phyloP scores from a whole-genome alignment of 148 eudicot genomes.

The Cornus florida region DNA sequence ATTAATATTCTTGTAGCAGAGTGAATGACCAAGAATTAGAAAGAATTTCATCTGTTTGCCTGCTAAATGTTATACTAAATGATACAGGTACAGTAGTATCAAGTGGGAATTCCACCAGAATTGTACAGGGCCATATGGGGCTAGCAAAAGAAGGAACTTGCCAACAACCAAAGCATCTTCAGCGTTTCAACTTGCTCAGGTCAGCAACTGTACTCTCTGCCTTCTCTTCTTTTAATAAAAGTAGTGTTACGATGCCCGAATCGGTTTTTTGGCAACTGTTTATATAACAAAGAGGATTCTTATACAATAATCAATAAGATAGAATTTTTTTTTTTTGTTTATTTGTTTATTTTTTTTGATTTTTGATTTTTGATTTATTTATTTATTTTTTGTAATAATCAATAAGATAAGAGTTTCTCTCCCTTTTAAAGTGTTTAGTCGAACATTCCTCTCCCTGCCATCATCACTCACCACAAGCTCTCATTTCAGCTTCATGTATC shows the following conservation, averaged over 20 bases:
- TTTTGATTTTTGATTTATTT: too few species aligned
- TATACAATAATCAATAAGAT: too few species aligned
- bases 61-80: neutral
- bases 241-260: too few species aligned
- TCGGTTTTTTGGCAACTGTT: too few species aligned
- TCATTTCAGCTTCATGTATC: neutral
- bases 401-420: too few species aligned
- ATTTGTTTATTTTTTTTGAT: too few species aligned
- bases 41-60: neutral
- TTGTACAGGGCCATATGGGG: neutral
- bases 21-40: neutral
- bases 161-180: neutral
- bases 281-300: too few species aligned
- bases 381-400: too few species aligned
- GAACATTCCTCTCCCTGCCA: neutral
- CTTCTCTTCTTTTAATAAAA: neutral
- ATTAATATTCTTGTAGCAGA: neutral
- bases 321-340: too few species aligned
- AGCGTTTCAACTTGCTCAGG: neutral
- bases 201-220: neutral
- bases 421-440: too few species aligned
- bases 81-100: neutral
- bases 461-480: neutral
- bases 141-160: neutral
- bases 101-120: neutral